Base-by-base conservation (phyloP, 2,329 filamentous ascomycete genomes). In the Elsinoe arachidis region DNA sequence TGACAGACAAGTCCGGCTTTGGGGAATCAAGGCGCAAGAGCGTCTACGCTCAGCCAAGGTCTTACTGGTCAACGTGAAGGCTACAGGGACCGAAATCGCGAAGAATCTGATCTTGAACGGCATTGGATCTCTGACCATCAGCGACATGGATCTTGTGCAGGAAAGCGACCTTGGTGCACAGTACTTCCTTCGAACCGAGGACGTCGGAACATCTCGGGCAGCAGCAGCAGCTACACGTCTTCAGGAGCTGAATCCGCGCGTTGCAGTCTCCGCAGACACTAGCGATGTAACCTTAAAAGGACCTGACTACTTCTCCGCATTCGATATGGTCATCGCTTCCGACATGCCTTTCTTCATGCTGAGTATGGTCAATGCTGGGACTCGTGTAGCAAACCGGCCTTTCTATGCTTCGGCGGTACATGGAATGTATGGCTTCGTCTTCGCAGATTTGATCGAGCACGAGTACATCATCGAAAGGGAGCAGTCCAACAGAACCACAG, bases 51-150 rank as follows among this genome's bases (percentile, higher is more conserved):
- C 82, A 59, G 90, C 93, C 59, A 90, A 90, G 67, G 87, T 99
- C 64, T 84, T 97, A 46, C 82, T 99, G 61, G 86, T 99, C 63
- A 90, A 85, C 30, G 84, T 96, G 71, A 88, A 87, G 68, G 90
- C 88, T 0, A 81, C 99, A 14, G 90, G 88, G 58, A 95, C 92
- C 69, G 93, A 99, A 74, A 87, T 97, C 56, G 91, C 93, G 61
- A 99, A 99, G 77, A 99, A 97, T 69, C 84, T 99, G 19, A 92
- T 96, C 15, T 83, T 99, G 2, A 91, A 93, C 19, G 93, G 93
- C 59, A 87, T 99, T 65, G 87, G 88, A 58, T 92, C 90, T 33
- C 79, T 99, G 60, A 97, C 92, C 14, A 84, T 99, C 57, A 78
- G 93, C 59, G 93, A 99, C 72, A 81, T 88, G 66, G 83, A 86